Evolutionary conservation across 2,329 filamentous ascomycete genomes (phyloP), one percentile per base, ranked within the genome.

Genomic region (Monilinia fructigena): DNA sequence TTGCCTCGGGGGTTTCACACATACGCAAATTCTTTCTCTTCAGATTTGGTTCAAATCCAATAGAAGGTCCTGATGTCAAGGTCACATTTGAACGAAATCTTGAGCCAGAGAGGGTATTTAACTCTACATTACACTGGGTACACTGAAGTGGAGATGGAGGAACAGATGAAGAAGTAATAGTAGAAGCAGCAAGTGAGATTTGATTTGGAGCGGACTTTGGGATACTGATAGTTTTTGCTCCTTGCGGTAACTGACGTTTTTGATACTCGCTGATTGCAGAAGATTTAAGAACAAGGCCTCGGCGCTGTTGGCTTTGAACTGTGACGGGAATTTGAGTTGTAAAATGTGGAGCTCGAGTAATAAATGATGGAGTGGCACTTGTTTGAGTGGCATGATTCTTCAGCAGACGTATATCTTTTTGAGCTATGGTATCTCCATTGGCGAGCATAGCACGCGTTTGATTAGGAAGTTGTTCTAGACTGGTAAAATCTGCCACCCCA

Each of bases 221-320:
- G n/a, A 16, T n/a, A n/a, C 10, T 31, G 20, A 31, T 35, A 40
- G n/a, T 12, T n/a, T 18, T 31, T 52, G n/a, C 23, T 28, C 35
- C 45, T 65, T 60, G 54, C 48, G 35, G 55, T 35, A 10, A 10
- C 14, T 31, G 45, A 26, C 14, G 45, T 18, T 20, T 65, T 35
- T 54, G 48, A 16, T 16, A 38, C 28, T 53, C 31, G 26, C 16
- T 20, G 23, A 52, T 63, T 12, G 42, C 6, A 63, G 60, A 54
- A 4, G 48, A 20, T 53, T 63, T 63, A 23, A 60, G 55, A 18
- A 60, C 23, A 26, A 65, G 55, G 18, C 63, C 63, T 59, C 63
- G 50, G 47, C 63, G 63, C 35, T 65, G 62, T 26, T 59, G 62
- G n/a, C 62, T 50, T 38, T 50, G 54, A 52, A 59, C n/a, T 53